Conservation (phyloP, 2,329 filamentous ascomycete species). For the Colletotrichum falcatum region DNA sequence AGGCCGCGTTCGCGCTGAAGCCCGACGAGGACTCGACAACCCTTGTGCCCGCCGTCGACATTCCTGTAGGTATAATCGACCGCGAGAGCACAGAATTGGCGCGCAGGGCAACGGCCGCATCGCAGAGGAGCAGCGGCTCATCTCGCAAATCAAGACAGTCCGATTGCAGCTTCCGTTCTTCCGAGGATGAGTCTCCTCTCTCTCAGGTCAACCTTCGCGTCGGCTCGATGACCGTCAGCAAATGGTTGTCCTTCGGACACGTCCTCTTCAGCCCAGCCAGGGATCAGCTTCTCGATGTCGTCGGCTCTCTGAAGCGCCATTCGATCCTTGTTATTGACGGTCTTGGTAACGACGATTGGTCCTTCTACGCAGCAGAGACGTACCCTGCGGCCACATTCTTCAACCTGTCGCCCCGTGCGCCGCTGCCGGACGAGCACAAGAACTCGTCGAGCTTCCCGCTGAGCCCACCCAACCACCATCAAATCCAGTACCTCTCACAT, state of each 20-base stretch:
- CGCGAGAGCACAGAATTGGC: slow-evolving; percentile 45
- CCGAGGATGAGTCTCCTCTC: slow-evolving; percentile 71
- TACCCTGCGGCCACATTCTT: slow-evolving; percentile 82
- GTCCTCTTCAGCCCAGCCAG: slow-evolving; percentile 85
- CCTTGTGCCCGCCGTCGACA: slow-evolving; percentile 58
- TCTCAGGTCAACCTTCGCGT: slow-evolving; percentile 82
- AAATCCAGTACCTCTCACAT: slow-evolving; percentile 75
- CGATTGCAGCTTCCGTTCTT: slow-evolving; percentile 58
- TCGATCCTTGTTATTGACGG: slow-evolving; percentile 84
- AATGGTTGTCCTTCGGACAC: slow-evolving; percentile 88
- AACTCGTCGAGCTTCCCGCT: slow-evolving; percentile 62
- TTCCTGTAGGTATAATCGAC: slow-evolving; percentile 44
- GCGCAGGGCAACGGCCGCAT: slow-evolving; percentile 39
- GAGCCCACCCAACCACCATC: slow-evolving; percentile 78
- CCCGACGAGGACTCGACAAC: slow-evolving; percentile 55
- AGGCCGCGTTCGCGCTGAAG: slow-evolving; percentile 57
- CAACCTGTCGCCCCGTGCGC: slow-evolving; percentile 74
- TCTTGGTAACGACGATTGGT: slow-evolving; percentile 90
- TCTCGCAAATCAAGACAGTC: slow-evolving; percentile 56
- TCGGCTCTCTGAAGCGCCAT: slow-evolving; percentile 64
- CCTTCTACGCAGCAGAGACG: slow-evolving; percentile 85
- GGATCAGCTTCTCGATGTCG: slow-evolving; percentile 72
- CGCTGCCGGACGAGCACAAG: slow-evolving; percentile 59
- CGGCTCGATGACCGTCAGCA: slow-evolving; percentile 86
- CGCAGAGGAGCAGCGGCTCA: slow-evolving; percentile 48